Percentiles rank a stretch among this genome's conserved stretches.
These are phyloP conservation scores for Crithidia expoeki DNA, from an alignment of 208 protist species.

Conservation along the genomic window DNA sequence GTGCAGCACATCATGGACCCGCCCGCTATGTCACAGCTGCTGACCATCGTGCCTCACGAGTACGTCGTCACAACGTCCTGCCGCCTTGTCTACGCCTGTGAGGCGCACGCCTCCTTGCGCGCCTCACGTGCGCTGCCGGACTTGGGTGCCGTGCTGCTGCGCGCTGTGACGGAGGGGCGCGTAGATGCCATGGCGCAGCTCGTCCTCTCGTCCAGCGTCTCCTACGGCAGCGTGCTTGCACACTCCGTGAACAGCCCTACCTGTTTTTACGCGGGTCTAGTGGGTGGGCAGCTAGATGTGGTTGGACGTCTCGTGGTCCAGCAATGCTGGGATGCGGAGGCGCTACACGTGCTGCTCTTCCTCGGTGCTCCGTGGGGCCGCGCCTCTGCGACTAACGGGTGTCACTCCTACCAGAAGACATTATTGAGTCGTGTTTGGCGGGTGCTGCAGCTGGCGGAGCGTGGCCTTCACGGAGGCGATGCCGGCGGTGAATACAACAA, in stretches of 20 bases:
- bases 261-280: conserved; percentile 70
- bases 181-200: conserved; percentile 62
- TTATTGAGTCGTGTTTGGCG: conserved; percentile 18
- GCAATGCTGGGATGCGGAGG: conserved; percentile 70
- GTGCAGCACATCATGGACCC: conserved; percentile 78
- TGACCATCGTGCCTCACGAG: conserved; percentile 71
- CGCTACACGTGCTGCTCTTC: conserved; percentile 70
- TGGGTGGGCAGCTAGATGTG: conserved; percentile 71
- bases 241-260: conserved; percentile 32
- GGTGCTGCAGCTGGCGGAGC: conserved; percentile 27
- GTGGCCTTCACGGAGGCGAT: background rate
- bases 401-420: conserved; percentile 27
- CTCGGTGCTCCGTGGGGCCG: conserved; percentile 27
- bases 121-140: conserved; percentile 71
- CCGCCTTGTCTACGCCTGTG: conserved; percentile 71
- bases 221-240: conserved; percentile 56
- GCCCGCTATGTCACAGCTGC: conserved; percentile 78
- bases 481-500: background rate
- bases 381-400: conserved; percentile 15
- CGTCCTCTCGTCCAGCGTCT: conserved; percentile 60
- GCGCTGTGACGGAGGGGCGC: conserved; percentile 65
- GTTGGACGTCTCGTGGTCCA: conserved; percentile 51
- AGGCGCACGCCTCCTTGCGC: conserved; percentile 43
- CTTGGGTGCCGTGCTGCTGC: conserved; percentile 68
- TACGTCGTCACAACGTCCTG: conserved; percentile 80